These are phyloP conservation scores for Cystofilobasidium ferigula DNA, from an alignment of 768 basidiomycete species.

Conservation along the genomic window DNA sequence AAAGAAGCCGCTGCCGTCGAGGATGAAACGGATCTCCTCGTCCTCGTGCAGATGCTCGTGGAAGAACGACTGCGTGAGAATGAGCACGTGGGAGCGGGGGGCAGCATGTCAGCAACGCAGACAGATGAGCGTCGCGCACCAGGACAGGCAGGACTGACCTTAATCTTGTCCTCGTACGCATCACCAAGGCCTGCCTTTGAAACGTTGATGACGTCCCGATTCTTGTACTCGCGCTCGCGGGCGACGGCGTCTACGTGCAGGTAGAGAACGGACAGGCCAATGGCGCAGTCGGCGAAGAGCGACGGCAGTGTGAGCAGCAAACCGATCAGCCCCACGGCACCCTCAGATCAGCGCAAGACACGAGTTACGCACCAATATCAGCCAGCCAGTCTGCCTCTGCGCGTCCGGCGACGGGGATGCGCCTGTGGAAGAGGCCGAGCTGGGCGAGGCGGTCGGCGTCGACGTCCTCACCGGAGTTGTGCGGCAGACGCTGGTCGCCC, in stretches of 20 bases:
- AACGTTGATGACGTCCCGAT: slow-evolving; percentile 66
- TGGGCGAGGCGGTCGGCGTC: slow-evolving; percentile 44
- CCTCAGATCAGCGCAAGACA: neutral
- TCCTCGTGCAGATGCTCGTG: slow-evolving; percentile 85
- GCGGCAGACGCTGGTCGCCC: slow-evolving; percentile 69
- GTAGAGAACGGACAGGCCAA: slow-evolving; percentile 2
- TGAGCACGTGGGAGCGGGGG: neutral
- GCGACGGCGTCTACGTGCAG: slow-evolving; percentile 53
- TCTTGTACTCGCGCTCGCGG: slow-evolving; percentile 63
- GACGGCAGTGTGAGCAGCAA: neutral
- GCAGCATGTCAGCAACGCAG: neutral
- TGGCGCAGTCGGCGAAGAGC: neutral
- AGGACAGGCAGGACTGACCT: slow-evolving; percentile 32
- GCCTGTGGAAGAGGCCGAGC: slow-evolving; percentile 59
- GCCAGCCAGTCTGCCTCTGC: slow-evolving; percentile 42
- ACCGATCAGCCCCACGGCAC: neutral
- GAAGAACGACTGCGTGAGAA: slow-evolving; percentile 21
- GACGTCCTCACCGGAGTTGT: slow-evolving; percentile 54
- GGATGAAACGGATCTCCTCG: slow-evolving; percentile 84
- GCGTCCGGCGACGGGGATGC: slow-evolving; percentile 49
- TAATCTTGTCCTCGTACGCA: slow-evolving; percentile 69
- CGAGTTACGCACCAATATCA: slow-evolving; percentile 19
- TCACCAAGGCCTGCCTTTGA: slow-evolving; percentile 71
- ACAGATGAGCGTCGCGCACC: neutral
- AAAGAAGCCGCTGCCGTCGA: slow-evolving; percentile 80